phyloP scores from a whole-genome alignment of 2,329 filamentous ascomycete species.

The Fusarium floridanum region DNA sequence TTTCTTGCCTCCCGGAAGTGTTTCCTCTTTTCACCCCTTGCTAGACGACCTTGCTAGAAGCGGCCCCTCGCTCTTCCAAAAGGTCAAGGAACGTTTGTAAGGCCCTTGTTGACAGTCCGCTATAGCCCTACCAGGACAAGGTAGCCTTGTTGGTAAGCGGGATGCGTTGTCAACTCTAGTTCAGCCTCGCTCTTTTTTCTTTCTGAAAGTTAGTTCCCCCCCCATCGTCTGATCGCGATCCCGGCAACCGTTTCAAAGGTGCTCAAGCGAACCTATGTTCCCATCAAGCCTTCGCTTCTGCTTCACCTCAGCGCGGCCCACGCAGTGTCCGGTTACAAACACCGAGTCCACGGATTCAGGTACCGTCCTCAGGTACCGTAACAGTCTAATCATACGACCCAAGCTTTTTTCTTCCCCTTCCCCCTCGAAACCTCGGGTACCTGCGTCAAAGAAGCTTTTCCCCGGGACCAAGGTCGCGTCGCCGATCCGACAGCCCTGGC shows the following conservation, averaged over 20 bases:
- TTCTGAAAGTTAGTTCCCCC: not conserved
- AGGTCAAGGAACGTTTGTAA: conserved; percentile 20
- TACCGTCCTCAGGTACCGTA: conserved; percentile 1
- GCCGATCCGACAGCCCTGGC: conserved; percentile 13
- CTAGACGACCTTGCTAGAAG: not conserved
- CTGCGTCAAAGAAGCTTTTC: conserved; percentile 28
- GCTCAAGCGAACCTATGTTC: not conserved
- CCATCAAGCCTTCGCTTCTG: not conserved
- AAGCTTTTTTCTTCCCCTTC: not conserved
- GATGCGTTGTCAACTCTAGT: conserved; percentile 34
- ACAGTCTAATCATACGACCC: conserved; percentile 6
- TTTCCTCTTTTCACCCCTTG: conserved; percentile 13
- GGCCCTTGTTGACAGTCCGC: conserved; percentile 12
- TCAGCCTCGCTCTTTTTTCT: conserved; percentile 22
- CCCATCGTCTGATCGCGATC: conserved; percentile 8
- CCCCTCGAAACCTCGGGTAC: conserved; percentile 25
- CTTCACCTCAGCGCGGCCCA: not conserved
- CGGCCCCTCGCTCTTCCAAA: not conserved
- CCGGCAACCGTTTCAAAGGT: conserved; percentile 9
- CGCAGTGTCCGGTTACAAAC: not conserved
- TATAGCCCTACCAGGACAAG: conserved; percentile 16
- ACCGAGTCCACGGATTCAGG: conserved; percentile 5
- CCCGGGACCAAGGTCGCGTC: conserved; percentile 21
- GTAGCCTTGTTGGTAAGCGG: conserved; percentile 7
- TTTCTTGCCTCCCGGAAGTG: conserved; percentile 4